Percentiles rank a stretch among this genome's conserved stretches.
phyloP scores from a whole-genome alignment of 768 basidiomycete genomes.

The Russula ochroleuca region DNA sequence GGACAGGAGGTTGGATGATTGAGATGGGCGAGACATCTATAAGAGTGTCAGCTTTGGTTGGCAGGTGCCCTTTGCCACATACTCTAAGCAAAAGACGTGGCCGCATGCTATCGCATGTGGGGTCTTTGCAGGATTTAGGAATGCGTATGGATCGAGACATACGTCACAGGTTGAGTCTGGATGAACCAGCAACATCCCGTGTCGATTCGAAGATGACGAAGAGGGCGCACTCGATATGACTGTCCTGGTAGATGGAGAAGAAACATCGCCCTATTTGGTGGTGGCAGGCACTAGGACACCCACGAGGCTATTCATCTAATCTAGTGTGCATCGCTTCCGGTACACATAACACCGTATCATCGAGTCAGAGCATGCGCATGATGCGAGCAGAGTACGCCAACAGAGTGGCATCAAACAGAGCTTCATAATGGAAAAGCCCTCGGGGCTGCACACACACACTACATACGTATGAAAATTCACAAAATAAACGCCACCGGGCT shows the following conservation, averaged over 20 bases:
- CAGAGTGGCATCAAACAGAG: not conserved
- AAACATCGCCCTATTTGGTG: constrained; percentile 21
- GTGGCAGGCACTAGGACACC: constrained; percentile 17
- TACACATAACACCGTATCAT: not conserved
- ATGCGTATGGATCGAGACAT: constrained; percentile 61
- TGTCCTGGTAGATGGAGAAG: constrained; percentile 8
- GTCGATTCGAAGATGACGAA: not conserved
- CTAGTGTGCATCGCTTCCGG: not conserved
- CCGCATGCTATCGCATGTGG: constrained; percentile 75
- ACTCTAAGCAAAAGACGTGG: constrained; percentile 70
- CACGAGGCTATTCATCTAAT: constrained; percentile 19
- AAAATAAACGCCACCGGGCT: constrained; percentile 16
- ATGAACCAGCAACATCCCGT: constrained; percentile 56
- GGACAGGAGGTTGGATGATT: constrained; percentile 52
- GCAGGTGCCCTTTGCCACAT: constrained; percentile 32
- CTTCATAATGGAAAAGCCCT: not conserved
- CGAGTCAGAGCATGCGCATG: not conserved
- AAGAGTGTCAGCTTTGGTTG: not conserved
- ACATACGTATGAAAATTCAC: constrained; percentile 11
- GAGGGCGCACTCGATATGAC: not conserved
- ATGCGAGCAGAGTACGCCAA: not conserved
- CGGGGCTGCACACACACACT: not conserved
- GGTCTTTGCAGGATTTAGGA: constrained; percentile 45
- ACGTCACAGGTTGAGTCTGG: constrained; percentile 72
- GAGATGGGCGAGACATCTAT: constrained; percentile 54